Percentiles rank a stretch among this genome's conserved stretches.
These are phyloP conservation scores for Paramecium octaurelia DNA, from an alignment of 73 alveolate species.

Conservation along the genomic window DNA sequence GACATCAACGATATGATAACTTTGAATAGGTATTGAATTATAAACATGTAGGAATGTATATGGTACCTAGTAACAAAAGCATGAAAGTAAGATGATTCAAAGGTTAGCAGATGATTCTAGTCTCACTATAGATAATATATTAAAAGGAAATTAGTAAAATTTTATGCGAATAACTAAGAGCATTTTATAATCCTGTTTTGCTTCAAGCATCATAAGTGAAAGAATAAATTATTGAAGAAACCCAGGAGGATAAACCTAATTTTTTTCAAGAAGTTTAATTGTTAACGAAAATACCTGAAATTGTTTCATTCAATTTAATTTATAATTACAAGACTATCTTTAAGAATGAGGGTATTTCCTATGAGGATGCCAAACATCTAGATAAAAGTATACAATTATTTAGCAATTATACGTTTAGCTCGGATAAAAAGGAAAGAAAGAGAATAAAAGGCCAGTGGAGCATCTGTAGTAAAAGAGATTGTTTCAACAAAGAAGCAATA, in stretches of 20 bases:
- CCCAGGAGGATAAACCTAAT: neutral
- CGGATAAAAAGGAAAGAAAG: slow-evolving; percentile 3
- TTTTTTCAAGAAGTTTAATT: neutral
- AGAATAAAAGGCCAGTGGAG: neutral
- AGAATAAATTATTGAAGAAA: neutral
- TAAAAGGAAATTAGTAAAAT: neutral
- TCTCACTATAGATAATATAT: neutral
- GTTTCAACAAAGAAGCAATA: neutral
- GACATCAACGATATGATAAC: neutral
- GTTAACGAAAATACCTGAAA: slow-evolving; percentile 16
- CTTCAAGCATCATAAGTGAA: neutral
- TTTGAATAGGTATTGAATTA: neutral
- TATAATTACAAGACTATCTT: neutral
- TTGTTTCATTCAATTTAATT: neutral
- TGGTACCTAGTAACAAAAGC: neutral
- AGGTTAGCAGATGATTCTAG: neutral
- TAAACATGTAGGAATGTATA: neutral
- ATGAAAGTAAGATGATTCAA: neutral
- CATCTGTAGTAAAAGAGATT: neutral
- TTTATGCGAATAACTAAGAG: neutral
- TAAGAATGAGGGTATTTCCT: neutral
- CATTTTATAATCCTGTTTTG: neutral
- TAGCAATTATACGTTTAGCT: neutral
- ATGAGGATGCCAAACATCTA: neutral
- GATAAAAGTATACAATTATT: neutral